Conservation (phyloP, 2,329 filamentous ascomycete species). For the Fusarium poae region DNA sequence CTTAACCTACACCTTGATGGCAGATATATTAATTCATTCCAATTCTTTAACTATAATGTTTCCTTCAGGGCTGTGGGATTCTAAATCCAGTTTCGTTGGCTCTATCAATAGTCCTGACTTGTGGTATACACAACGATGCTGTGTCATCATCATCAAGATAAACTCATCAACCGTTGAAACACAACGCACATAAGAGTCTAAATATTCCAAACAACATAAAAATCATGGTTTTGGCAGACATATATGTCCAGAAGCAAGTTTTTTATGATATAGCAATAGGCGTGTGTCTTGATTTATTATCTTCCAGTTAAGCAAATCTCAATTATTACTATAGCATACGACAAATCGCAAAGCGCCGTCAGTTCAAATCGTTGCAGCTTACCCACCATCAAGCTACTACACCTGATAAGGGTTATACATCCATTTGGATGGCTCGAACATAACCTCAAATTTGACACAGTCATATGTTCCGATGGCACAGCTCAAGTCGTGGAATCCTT, state of each 20-base stretch:
- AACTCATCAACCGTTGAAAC: neutral
- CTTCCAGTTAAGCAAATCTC: neutral
- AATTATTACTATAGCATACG: neutral
- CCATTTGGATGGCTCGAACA: constrained; percentile 72
- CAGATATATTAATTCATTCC: neutral
- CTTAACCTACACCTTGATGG: constrained; percentile 1
- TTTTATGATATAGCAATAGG: neutral
- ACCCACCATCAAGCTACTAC: constrained; percentile 6
- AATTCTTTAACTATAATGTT: neutral
- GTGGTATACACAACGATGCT: neutral
- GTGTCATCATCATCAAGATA: neutral
- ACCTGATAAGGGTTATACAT: constrained; percentile 57
- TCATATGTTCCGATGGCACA: constrained; percentile 79
- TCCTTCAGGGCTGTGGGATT: neutral
- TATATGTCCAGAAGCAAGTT: neutral
- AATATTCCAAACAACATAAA: no score
- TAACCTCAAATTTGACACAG: constrained; percentile 74
- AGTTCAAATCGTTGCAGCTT: neutral
- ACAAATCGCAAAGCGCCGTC: neutral
- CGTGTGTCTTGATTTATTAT: constrained; percentile 11
- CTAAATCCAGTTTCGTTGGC: neutral
- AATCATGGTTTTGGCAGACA: no score
- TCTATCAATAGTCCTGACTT: no score
- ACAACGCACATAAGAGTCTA: no score
- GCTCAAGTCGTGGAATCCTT: constrained; percentile 78